Evolutionary conservation across 2,329 filamentous ascomycete genomes (phyloP).

Genomic region (Stagonosporopsis vannaccii): DNA sequence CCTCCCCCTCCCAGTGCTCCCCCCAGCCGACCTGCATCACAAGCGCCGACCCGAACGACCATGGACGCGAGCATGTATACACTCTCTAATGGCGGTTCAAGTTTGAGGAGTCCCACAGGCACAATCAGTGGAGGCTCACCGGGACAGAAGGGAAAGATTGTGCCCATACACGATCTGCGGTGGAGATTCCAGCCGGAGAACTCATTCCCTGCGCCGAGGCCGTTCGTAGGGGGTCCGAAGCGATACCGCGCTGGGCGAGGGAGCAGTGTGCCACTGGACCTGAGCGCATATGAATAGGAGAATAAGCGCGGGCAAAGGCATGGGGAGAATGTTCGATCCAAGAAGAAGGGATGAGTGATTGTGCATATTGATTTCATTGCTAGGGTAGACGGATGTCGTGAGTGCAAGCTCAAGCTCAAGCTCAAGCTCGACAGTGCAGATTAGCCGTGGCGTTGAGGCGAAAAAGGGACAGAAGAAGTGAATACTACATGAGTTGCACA

Average conservation of each 20-base stretch:
- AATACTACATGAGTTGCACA: background rate
- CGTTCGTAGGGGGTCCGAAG: slow-evolving; percentile 76
- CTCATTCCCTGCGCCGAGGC: slow-evolving; percentile 82
- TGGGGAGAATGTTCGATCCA: background rate
- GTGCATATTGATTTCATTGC: slow-evolving; percentile 19
- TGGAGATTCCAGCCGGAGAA: slow-evolving; percentile 89
- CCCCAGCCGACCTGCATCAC: slow-evolving; percentile 44
- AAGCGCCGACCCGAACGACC: slow-evolving; percentile 65
- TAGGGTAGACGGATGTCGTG: slow-evolving; percentile 6
- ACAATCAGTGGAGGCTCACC: slow-evolving; percentile 25
- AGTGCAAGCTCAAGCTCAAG: slow-evolving; percentile 11
- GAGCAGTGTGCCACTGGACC: slow-evolving; percentile 90
- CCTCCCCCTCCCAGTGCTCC: slow-evolving; percentile 42
- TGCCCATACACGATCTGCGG: slow-evolving; percentile 76
- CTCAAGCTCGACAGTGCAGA: slow-evolving; percentile 19
- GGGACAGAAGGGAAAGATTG: slow-evolving; percentile 42
- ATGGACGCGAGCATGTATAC: slow-evolving; percentile 81
- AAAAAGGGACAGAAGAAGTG: background rate
- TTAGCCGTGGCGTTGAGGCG: slow-evolving; percentile 30
- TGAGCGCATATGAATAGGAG: slow-evolving; percentile 64
- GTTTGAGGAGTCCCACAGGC: slow-evolving; percentile 31
- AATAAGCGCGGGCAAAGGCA: background rate
- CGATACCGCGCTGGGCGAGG: slow-evolving; percentile 89
- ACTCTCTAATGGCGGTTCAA: slow-evolving; percentile 51
- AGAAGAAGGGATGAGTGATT: background rate